Percentiles rank a stretch among this genome's conserved stretches.
These are phyloP conservation scores for Globisporangium megalacanthum DNA, from an alignment of 352 stramenopile species.

Conservation along the genomic window DNA sequence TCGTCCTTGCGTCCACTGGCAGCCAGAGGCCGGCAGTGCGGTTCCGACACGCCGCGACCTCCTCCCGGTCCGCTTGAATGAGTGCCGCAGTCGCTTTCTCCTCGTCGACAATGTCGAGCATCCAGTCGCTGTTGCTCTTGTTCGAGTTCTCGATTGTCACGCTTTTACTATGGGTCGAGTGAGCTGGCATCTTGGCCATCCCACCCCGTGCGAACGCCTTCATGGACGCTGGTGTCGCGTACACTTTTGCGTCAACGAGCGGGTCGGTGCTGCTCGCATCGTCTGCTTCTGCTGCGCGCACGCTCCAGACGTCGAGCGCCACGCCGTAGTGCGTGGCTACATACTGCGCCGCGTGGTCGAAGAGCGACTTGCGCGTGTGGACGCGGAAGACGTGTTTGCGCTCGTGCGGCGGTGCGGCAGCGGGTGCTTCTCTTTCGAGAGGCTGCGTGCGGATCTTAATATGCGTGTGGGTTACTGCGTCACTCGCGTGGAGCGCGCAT, in stretches of 20 bases:
- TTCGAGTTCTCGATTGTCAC: conserved; percentile 2
- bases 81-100: background rate
- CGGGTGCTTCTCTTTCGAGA: background rate
- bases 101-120: background rate
- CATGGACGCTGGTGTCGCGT: conserved; percentile 8
- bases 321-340: background rate
- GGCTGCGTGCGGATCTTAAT: background rate
- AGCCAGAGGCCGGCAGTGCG: conserved; percentile 40
- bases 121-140: conserved; percentile 3
- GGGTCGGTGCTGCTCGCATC: background rate
- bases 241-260: conserved; percentile 7
- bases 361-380: conserved; percentile 12
- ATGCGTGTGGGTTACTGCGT: background rate
- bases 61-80: conserved; percentile 32
- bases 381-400: conserved; percentile 11
- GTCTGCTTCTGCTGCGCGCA: background rate
- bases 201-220: background rate
- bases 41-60: conserved; percentile 39
- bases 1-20: background rate
- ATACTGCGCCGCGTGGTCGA: conserved; percentile 3
- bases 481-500: background rate
- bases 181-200: background rate
- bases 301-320: conserved; percentile 10
- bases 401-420: too few relatives aligned
- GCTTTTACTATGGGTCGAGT: background rate